A percentile compares a stretch with the other conserved stretches of the same genome.
Evolutionary conservation across 495 filamentous ascomycete species (phyloP).

Genomic region (Aspergillus bertholletiae): DNA sequence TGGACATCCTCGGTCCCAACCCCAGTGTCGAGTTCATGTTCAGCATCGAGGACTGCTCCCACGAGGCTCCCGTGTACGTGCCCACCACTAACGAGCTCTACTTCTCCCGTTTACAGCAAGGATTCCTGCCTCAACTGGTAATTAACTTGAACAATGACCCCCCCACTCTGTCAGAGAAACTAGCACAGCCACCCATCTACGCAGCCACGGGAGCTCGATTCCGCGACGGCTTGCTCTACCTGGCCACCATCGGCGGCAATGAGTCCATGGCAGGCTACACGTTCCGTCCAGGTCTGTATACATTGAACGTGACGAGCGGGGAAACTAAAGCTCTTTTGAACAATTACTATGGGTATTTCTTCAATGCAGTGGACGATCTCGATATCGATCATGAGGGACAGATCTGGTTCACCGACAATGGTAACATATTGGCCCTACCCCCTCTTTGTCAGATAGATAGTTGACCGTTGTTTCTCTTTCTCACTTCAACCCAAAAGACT

Average conservation of each 20-base stretch:
- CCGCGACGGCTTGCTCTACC: neutral
- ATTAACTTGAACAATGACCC: neutral
- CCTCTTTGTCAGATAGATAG: too few relatives aligned
- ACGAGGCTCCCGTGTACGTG: neutral
- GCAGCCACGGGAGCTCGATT: neutral
- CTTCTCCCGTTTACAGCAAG: neutral
- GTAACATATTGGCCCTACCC: too few relatives aligned
- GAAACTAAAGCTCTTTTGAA: neutral
- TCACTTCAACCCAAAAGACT: too few relatives aligned
- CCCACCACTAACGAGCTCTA: neutral
- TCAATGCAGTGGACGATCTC: neutral
- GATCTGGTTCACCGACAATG: conserved; percentile 1
- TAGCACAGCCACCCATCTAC: neutral
- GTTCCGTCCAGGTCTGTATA: neutral
- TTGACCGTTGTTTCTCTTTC: too few relatives aligned
- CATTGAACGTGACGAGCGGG: neutral
- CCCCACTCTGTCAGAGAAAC: neutral
- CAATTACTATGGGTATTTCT: neutral
- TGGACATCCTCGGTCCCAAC: neutral
- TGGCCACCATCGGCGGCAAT: neutral
- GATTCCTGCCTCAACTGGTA: neutral
- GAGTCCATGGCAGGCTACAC: neutral
- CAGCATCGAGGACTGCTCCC: neutral
- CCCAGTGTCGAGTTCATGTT: neutral
- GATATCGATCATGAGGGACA: neutral